These are phyloP conservation scores for Komagataella populi DNA, from an alignment of 805 yeast species.

Conservation along the genomic window DNA sequence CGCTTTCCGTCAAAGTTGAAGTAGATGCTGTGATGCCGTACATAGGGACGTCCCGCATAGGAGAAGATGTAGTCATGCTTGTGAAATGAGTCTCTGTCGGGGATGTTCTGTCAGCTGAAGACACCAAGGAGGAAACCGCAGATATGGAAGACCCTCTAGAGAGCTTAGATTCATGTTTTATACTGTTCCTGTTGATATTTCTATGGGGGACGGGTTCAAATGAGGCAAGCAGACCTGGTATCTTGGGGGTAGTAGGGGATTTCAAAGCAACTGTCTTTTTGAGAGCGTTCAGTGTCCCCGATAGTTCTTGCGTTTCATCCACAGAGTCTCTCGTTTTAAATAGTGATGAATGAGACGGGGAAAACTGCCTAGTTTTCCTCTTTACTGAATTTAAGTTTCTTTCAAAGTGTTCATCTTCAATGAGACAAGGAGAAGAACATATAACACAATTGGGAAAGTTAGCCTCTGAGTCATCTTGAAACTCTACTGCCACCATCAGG, in stretches of 20 bases:
- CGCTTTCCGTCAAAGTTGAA: neutral
- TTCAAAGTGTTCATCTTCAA: neutral
- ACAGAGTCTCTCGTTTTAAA: neutral
- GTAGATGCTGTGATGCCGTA: neutral
- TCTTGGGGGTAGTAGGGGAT: neutral
- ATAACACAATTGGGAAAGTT: neutral
- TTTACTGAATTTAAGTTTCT: neutral
- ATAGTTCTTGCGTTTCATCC: neutral
- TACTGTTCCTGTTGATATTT: neutral
- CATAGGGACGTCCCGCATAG: neutral
- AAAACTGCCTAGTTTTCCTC: neutral
- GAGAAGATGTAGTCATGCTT: neutral
- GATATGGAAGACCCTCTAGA: neutral
- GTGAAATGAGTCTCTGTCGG: neutral
- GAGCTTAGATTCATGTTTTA: neutral
- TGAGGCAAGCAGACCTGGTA: neutral
- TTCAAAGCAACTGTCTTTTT: neutral
- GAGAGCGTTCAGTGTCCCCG: neutral
- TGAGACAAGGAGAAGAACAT: neutral
- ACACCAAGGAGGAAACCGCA: neutral
- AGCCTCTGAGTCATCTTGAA: neutral
- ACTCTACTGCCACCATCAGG: neutral
- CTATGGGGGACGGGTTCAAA: neutral
- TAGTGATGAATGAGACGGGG: neutral
- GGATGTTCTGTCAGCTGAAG: neutral